Evolutionary conservation across 2,329 filamentous ascomycete genomes (phyloP).

Genomic region (Fusarium sp.): DNA sequence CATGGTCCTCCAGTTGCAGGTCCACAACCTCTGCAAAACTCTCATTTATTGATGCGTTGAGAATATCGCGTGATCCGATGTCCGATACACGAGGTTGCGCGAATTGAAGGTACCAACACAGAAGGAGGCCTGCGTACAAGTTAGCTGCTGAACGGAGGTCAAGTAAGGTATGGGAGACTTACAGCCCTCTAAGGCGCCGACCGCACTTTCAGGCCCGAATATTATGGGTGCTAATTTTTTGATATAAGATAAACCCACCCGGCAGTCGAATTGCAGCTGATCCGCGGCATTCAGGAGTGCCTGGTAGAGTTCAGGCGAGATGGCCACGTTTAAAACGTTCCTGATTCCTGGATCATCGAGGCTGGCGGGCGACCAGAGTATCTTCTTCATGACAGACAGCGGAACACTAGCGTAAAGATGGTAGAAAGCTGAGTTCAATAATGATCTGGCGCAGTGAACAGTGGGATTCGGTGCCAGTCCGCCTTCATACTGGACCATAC

Average conservation of each 20-base stretch:
- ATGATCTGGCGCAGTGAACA: neutral
- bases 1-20: neutral
- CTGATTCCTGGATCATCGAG: neutral
- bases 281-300: neutral
- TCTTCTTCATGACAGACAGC: neutral
- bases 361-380: neutral
- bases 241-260: neutral
- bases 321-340: neutral
- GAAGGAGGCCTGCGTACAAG: neutral
- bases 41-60: neutral
- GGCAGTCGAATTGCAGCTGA: neutral
- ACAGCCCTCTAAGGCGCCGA: neutral
- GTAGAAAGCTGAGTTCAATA: neutral
- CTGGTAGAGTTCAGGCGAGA: neutral
- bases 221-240: constrained; percentile 2
- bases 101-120: neutral
- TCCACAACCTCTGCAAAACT: neutral
- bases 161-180: neutral
- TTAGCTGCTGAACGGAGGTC: neutral
- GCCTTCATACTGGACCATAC: neutral
- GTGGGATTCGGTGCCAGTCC: neutral
- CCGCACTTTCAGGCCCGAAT: neutral
- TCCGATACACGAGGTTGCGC: neutral
- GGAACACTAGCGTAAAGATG: neutral
- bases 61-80: neutral